Evolutionary conservation across 305 asterid species (phyloP).

Genomic region (Salvia sclarea): DNA sequence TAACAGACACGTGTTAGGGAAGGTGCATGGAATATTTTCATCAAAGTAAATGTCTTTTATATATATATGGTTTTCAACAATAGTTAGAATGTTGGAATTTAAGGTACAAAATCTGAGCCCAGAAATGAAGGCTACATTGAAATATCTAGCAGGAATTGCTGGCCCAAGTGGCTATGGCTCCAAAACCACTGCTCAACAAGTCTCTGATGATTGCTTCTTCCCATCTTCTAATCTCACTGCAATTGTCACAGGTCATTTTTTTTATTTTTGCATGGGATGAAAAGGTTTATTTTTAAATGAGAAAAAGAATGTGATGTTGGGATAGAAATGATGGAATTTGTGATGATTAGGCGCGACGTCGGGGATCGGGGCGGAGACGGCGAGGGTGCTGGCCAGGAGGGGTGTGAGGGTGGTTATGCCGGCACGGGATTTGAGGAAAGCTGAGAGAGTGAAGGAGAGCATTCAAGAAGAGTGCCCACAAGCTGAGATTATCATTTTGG

Average conservation of each 20-base stretch:
- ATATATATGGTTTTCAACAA: conserved; percentile 52
- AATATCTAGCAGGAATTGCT: conserved; percentile 79
- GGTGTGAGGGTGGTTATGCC: conserved; percentile 82
- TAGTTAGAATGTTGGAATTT: conserved; percentile 41
- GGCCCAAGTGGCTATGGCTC: conserved; percentile 94
- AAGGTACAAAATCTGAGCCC: conserved; percentile 40
- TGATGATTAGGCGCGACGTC: conserved; percentile 73
- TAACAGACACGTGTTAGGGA: conserved; percentile 1
- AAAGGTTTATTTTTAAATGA: neutral
- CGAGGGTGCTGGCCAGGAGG: conserved; percentile 75
- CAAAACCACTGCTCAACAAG: conserved; percentile 71
- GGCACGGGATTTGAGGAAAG: conserved; percentile 76
- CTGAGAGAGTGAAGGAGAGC: conserved; percentile 59
- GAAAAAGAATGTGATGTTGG: neutral
- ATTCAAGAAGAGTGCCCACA: conserved; percentile 57
- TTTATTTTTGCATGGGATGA: neutral
- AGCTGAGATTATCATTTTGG: conserved; percentile 67
- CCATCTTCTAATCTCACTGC: conserved; percentile 62
- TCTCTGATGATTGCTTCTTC: conserved; percentile 47
- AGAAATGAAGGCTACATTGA: conserved; percentile 67
- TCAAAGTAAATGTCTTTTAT: conserved; percentile 49
- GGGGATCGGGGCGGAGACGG: conserved; percentile 93
- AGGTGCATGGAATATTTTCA: conserved; percentile 54
- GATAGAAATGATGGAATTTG: neutral
- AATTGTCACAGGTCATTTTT: conserved; percentile 69